Base-by-base conservation (phyloP, 2,329 filamentous ascomycete species). In the Achaetomium macrosporum region DNA sequence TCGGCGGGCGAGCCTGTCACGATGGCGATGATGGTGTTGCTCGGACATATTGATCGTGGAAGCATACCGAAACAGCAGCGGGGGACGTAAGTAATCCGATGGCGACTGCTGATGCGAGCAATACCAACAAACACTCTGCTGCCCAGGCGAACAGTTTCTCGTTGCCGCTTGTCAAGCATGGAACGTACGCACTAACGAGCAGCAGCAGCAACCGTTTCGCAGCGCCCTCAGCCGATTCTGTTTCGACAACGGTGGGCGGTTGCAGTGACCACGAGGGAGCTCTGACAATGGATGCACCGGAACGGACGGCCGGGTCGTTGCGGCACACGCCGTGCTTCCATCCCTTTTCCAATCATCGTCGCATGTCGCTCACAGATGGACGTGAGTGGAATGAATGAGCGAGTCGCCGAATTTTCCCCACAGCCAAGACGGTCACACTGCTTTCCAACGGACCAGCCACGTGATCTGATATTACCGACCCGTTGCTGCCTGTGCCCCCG, bases 321-420 rank as follows among this genome's bases (percentile, higher is more conserved):
- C 50, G 49, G 46, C 36, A 43, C 13, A 47, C 11, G 47, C 47
- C 36, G 42, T 47, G 47, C 42, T 50, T 50, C 35, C 42, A 46
- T 51, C 50, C 47, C 36, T 53, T 53, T 51, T 43, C 56, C 56
- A 57, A 57, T 57, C 56, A 55, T 47, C 12, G 42, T 35, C 15
- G 35, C 12, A 3, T 8, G 35, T 15, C 13, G 35, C 12, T n/a
- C 15, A 15, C n/a, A n/a, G n/a, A 15, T 15, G 12, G 35, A 16
- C 13, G 41, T 44, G 48, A 9, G 37, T 19, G 13, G 42, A 17
- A 48, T 29, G 30, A 29, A 13, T n/a, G n/a, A 17, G 39, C 19
- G 15, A 19, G 17, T 37, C 41, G 30, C 29, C 31, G 10, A 7
- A 10, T 9, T 15, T 42, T 30, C 45, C 40, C 44, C 39, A 39